Base-by-base conservation (phyloP, 768 basidiomycete genomes). In the Russula griseocarnosa region DNA sequence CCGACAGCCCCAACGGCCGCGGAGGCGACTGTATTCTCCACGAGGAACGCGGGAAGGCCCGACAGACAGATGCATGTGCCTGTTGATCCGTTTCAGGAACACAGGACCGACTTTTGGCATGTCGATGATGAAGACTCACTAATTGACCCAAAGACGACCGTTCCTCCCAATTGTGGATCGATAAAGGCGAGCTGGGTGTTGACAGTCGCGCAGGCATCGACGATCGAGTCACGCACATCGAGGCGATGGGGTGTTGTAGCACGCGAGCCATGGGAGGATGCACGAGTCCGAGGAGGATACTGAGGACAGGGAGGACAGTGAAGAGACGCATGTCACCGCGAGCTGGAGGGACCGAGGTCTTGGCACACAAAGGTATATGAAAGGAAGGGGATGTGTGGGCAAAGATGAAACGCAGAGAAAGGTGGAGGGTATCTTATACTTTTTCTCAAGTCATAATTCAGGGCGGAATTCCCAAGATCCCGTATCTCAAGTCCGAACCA, bases 61-160 rank as follows among this genome's bases (percentile, higher is more conserved):
- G 80, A 79, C 18, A 78, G 34, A 63, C 82, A 83, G 36, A 81
- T 67, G 54, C 82, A 83, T 3, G 74, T 69, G 46, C 75, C 80
- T 81, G 66, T 58, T 13, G 16, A 20, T 50, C 1, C 4, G 22
- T 46, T 40, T 55, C 40, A 30, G 18, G 24, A 28, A 58, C 47
- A 52, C 46, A 47, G 46, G 36, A 9, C 6, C 5, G 16, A 40
- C 16, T 40, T 0, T 40, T 3, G 16, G 11, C 36, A 36, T 5
- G 13, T 36, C 38, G 16, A 40, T 40, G 38, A 40, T 6, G 38
- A 18, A 0, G 14, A 55, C 79, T 72, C 14, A 70, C 70, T 58
- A 14, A 71, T 5, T 1, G 3, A 47, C 9, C 81, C 30, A 30
- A 30, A 3, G 28, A 5, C 28, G 5, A 30, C 28, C 28, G n/a